phyloP scores from a whole-genome alignment of 23 red algal species.

The Chondrus crispus region DNA sequence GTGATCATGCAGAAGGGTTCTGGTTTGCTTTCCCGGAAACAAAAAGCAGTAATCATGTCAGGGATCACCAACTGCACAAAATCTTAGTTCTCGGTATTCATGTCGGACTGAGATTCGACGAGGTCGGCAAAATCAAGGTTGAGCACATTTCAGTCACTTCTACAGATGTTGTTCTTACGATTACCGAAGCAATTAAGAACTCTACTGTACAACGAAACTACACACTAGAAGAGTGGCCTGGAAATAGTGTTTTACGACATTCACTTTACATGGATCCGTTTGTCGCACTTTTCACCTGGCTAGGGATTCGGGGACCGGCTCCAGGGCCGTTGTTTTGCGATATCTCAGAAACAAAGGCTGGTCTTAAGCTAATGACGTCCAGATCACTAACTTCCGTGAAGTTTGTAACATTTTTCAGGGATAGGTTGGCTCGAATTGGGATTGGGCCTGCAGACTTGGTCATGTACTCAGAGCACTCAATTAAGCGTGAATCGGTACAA shows the following conservation, averaged over 20 bases:
- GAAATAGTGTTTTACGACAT: not conserved
- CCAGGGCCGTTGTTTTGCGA: not conserved
- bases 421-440: not conserved
- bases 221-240: not conserved
- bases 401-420: not conserved
- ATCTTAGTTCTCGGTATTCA: conserved; percentile 21
- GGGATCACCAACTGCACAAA: not conserved
- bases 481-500: not conserved
- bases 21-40: not conserved
- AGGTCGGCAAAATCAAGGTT: not conserved
- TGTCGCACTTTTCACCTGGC: not conserved
- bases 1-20: conserved; percentile 19
- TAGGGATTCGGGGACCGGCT: not conserved
- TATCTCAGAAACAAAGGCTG: not conserved
- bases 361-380: not conserved
- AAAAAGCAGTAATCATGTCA: not conserved
- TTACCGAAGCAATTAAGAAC: not conserved
- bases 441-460: not conserved
- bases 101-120: not conserved
- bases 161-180: not conserved
- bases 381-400: not conserved
- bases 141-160: not conserved
- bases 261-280: not conserved
- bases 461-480: not conserved
- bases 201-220: not conserved